Evolutionary conservation across 106 monocot genomes (phyloP), one percentile per base, ranked within the genome.

Genomic region (Phalaenopsis aphrodite): DNA sequence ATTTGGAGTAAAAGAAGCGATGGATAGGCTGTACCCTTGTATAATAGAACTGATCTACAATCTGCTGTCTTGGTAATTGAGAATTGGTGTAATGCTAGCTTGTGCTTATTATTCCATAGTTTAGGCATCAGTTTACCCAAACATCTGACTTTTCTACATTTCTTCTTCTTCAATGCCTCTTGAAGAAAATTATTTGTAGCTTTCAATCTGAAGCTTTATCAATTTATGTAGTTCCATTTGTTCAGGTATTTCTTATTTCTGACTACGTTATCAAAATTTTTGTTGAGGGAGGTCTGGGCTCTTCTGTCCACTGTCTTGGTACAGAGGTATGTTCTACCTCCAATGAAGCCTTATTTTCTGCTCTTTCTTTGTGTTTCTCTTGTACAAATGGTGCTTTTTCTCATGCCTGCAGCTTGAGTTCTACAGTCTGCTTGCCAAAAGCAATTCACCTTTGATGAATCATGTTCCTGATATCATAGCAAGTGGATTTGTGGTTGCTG

Each of bases 201-300:
- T 74, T 74, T 45, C 45, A 45, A 19, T 8, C 45, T 36, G 1
- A 2, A 6, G 19, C 10, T 23, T 21, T 84, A 78, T 42, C 9
- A 75, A 41, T 45, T 73, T 74, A 2, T 45, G 7, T 37, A 6
- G 39, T 18, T 79, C 75, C 75, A 38, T 75, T 71, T 87, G 61
- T 87, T 55, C 84, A 99, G 98, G 98, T 99, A 41, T 99, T 89
- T 82, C 81, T 99, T 49, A 42, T 95, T 79, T 94, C 94, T 77
- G 88, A 89, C 74, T 81, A 85, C 84, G 95, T 95, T 48, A 83
- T 95, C 45, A 99, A 99, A 80, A 82, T 99, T 23, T 95, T 82
- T 87, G 88, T 83, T 83, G 98, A 99, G 88, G 94, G 89, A 68
- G 94, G 93, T 45, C 79, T 91, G 48, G 88, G 83, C 55, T 82